Percentiles rank a stretch among this genome's conserved stretches.
These are phyloP conservation scores for Umbelopsis vinacea DNA, from an alignment of 192 early-diverging fungal genomes.

Conservation along the genomic window DNA sequence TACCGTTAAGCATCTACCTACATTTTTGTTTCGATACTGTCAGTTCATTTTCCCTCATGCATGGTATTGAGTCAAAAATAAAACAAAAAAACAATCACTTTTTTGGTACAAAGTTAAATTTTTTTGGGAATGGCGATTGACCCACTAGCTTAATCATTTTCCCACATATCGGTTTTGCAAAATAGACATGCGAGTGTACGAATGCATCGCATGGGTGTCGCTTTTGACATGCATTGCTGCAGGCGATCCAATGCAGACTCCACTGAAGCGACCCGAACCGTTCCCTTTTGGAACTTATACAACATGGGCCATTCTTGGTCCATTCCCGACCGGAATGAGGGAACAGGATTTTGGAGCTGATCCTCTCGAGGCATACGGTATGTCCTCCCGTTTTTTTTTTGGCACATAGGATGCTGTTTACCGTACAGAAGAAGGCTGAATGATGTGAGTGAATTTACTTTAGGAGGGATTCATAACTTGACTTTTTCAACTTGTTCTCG, in stretches of 20 bases:
- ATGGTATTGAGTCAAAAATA: conserved; percentile 20
- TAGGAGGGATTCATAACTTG: conserved; percentile 70
- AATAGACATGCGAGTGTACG: not conserved
- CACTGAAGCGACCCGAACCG: not conserved
- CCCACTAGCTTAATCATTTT: too few species aligned
- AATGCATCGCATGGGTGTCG: not conserved
- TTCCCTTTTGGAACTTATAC: not conserved
- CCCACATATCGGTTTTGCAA: not conserved
- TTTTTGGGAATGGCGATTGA: too few species aligned
- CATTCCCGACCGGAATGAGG: conserved; percentile 66
- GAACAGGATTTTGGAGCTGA: conserved; percentile 71
- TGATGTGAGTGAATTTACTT: not conserved
- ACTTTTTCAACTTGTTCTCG: conserved; percentile 46
- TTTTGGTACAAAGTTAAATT: too few species aligned
- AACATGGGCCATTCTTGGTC: conserved; percentile 62
- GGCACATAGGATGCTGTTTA: not conserved
- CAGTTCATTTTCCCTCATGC: conserved; percentile 18
- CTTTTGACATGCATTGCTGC: not conserved
- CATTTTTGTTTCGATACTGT: conserved; percentile 13
- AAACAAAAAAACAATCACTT: not conserved
- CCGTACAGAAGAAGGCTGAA: not conserved
- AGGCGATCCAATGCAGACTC: not conserved
- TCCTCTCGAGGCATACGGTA: conserved; percentile 74
- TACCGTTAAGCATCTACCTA: conserved; percentile 73
- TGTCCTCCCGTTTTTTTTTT: not conserved